phyloP scores from a whole-genome alignment of 2,329 filamentous ascomycete genomes.

The Talaromyces sp. region DNA sequence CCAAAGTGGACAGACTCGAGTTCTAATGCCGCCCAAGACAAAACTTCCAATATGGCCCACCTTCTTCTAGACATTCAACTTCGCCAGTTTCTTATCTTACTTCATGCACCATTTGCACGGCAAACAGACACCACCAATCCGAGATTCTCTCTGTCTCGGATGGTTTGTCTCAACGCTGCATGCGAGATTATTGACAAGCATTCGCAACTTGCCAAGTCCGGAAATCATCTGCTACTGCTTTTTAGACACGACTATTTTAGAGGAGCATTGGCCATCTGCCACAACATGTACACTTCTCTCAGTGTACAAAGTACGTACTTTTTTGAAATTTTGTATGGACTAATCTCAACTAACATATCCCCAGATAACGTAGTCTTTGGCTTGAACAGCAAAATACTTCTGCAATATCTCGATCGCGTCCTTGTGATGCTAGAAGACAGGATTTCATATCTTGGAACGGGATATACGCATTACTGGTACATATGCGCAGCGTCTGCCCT shows the following conservation, averaged over 20 bases:
- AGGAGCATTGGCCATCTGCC: constrained; percentile 16
- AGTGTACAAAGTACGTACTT: constrained; percentile 4
- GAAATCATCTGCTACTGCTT: constrained; percentile 13
- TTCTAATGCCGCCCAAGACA: not conserved
- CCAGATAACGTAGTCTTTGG: constrained; percentile 16
- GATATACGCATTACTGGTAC: constrained; percentile 31
- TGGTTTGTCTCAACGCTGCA: constrained; percentile 19
- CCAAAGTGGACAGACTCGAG: constrained; percentile 16
- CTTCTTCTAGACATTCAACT: constrained; percentile 23
- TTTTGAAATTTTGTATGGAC: not conserved
- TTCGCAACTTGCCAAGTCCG: constrained; percentile 6
- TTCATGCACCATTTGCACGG: constrained; percentile 24
- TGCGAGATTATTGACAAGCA: constrained; percentile 15
- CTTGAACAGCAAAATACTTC: constrained; percentile 12
- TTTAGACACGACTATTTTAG: constrained; percentile 19
- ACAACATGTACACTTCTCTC: constrained; percentile 13
- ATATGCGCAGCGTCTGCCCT: constrained; percentile 28
- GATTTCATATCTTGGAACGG: constrained; percentile 27
- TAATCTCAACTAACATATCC: not conserved
- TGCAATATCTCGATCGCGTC: constrained; percentile 20
- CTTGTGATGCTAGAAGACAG: constrained; percentile 29
- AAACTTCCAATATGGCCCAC: constrained; percentile 9
- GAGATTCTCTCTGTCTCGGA: constrained; percentile 20
- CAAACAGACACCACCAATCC: constrained; percentile 16
- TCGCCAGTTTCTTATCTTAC: constrained; percentile 23